Evolutionary conservation across 768 basidiomycete species (phyloP).

Genomic region (Auricularia heimuer): DNA sequence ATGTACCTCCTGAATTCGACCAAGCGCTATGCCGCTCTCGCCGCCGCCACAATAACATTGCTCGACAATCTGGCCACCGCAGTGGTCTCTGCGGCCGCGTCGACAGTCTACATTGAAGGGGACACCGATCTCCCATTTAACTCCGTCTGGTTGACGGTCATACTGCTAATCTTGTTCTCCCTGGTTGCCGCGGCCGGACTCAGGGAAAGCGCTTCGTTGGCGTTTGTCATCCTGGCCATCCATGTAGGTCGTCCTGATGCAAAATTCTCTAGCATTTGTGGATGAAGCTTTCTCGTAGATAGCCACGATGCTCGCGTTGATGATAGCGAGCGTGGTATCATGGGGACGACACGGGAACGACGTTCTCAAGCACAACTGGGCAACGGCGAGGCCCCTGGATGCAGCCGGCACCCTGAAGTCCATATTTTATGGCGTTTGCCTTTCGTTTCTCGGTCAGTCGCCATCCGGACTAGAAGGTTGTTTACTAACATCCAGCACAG

Average conservation of each 20-base stretch:
- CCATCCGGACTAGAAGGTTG: slow-evolving; percentile 53
- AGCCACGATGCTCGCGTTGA: slow-evolving; percentile 45
- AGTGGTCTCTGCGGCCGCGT: slow-evolving; percentile 66
- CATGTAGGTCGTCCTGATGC: slow-evolving; percentile 37
- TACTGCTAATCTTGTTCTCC: slow-evolving; percentile 48
- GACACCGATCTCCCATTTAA: slow-evolving; percentile 54
- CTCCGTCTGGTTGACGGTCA: slow-evolving; percentile 36
- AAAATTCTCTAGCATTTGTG: no score
- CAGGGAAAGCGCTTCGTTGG: slow-evolving; percentile 52
- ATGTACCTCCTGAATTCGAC: slow-evolving; percentile 37
- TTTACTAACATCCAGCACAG: slow-evolving; percentile 6
- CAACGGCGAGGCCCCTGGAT: slow-evolving; percentile 21
- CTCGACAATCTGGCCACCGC: slow-evolving; percentile 63
- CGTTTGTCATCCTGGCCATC: slow-evolving; percentile 44
- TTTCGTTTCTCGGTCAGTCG: slow-evolving; percentile 59
- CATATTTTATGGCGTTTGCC: slow-evolving; percentile 56
- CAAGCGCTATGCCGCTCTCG: slow-evolving; percentile 44
- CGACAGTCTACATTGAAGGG: slow-evolving; percentile 53
- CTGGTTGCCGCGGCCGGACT: slow-evolving; percentile 47
- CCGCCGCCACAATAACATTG: slow-evolving; percentile 58
- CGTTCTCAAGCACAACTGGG: slow-evolving; percentile 49
- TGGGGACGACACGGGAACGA: slow-evolving; percentile 42
- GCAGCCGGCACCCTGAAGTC: slow-evolving; percentile 28
- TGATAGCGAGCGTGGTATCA: slow-evolving; percentile 37
- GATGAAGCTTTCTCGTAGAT: slow-evolving; percentile 26